Evolutionary conservation across 768 basidiomycete genomes (phyloP).

Genomic region (Termitomyces sp.): DNA sequence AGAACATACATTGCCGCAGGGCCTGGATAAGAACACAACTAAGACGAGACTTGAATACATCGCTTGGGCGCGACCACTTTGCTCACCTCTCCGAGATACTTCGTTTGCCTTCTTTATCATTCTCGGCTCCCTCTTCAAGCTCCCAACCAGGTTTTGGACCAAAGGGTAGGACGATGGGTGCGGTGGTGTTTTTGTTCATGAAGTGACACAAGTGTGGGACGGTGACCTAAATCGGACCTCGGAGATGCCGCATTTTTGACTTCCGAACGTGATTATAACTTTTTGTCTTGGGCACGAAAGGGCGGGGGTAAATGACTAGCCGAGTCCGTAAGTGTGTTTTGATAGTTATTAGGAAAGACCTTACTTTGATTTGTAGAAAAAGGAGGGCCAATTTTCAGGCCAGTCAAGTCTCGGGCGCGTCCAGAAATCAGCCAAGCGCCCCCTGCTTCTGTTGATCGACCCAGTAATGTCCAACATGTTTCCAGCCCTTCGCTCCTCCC

Average conservation of each 20-base stretch:
- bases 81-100: constrained; percentile 54
- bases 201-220: constrained; percentile 5
- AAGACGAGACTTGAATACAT: neutral
- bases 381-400: constrained; percentile 63
- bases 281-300: neutral
- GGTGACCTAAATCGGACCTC: constrained; percentile 6
- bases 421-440: constrained; percentile 25
- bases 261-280: neutral
- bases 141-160: constrained; percentile 62
- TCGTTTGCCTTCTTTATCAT: constrained; percentile 33
- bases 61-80: neutral
- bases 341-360: neutral
- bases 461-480: neutral
- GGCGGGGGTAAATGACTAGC: constrained; percentile 36
- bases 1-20: constrained; percentile 58
- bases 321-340: constrained; percentile 55
- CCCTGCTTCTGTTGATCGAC: constrained; percentile 6
- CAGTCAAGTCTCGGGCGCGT: constrained; percentile 56
- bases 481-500: neutral
- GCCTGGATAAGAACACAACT: constrained; percentile 65
- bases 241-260: neutral
- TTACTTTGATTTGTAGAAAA: constrained; percentile 46
- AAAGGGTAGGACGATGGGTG: constrained; percentile 41
- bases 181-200: constrained; percentile 11
- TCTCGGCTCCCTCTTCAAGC: constrained; percentile 35